These are phyloP conservation scores for Hirsutella minnesotensis DNA, from an alignment of 2,329 filamentous ascomycete species.

Conservation along the genomic window DNA sequence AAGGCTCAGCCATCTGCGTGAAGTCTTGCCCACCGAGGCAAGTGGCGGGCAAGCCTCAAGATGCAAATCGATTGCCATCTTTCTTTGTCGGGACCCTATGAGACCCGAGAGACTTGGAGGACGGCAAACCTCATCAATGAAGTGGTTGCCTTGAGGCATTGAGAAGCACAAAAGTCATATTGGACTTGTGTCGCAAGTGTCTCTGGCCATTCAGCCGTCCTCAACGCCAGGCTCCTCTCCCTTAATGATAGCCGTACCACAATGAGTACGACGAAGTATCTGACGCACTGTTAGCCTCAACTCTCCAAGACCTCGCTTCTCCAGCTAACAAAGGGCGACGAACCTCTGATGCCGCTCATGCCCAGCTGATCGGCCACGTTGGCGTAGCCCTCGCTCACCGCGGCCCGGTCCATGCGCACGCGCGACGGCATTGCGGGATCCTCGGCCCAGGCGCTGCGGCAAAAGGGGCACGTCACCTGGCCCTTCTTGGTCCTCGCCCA, in stretches of 20 bases:
- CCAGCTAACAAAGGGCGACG: slow-evolving; percentile 3
- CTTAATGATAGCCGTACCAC: slow-evolving; percentile 2
- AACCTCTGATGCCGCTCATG: slow-evolving; percentile 39
- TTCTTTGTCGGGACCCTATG: too few species aligned
- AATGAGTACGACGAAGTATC: slow-evolving; percentile 6
- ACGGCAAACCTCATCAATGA: too few species aligned
- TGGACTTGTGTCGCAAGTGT: too few species aligned
- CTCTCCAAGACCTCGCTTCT: not conserved
- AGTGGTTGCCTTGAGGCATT: too few species aligned
- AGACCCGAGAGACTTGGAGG: too few species aligned
- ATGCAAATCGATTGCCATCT: too few species aligned
- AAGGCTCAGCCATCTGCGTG: too few species aligned
- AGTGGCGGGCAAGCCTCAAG: too few species aligned
- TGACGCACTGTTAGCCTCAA: not conserved
- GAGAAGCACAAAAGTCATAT: too few species aligned
- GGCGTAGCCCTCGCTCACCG: slow-evolving; percentile 43
- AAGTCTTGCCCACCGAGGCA: too few species aligned
- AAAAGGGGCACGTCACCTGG: slow-evolving; percentile 47
- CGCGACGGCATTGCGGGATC: slow-evolving; percentile 7
- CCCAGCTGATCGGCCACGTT: slow-evolving; percentile 52
- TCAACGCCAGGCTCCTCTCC: not conserved
- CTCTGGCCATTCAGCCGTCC: not conserved
- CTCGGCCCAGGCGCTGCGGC: slow-evolving; percentile 47
- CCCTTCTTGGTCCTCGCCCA: slow-evolving; percentile 35
- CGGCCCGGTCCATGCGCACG: slow-evolving; percentile 28